A percentile compares a stretch with the other conserved stretches of the same genome.
phyloP scores from a whole-genome alignment of 495 filamentous ascomycete genomes.

The Thermothielavioides terrestris region DNA sequence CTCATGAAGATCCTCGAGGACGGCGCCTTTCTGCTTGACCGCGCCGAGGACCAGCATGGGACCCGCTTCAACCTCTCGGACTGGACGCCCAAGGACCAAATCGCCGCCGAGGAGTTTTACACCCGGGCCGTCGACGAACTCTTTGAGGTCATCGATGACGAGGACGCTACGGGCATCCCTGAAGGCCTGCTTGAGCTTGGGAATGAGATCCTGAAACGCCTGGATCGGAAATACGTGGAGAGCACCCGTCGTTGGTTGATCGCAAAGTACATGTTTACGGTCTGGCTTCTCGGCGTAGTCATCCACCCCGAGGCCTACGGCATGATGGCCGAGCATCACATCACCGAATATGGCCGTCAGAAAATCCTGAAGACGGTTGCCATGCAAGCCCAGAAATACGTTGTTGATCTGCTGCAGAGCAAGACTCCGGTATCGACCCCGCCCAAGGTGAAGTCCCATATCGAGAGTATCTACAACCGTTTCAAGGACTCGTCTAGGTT shows the following conservation, averaged over 20 bases:
- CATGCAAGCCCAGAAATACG: slow-evolving; percentile 64
- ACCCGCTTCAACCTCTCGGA: slow-evolving; percentile 57
- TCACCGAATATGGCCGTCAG: slow-evolving; percentile 80
- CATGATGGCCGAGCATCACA: slow-evolving; percentile 83
- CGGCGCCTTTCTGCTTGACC: slow-evolving; percentile 80
- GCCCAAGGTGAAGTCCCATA: slow-evolving; percentile 58
- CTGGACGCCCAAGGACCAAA: slow-evolving; percentile 57
- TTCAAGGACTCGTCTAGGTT: slow-evolving; percentile 47
- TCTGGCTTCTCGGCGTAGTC: slow-evolving; percentile 74
- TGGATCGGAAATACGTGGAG: slow-evolving; percentile 62
- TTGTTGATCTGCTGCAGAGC: slow-evolving; percentile 53
- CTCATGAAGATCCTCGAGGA: slow-evolving; percentile 89
- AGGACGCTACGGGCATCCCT: slow-evolving; percentile 73
- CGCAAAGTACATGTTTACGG: slow-evolving; percentile 84
- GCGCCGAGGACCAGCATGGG: slow-evolving; percentile 58
- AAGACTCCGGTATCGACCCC: slow-evolving; percentile 53
- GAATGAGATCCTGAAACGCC: slow-evolving; percentile 67
- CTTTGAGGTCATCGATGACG: slow-evolving; percentile 78
- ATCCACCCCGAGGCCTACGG: slow-evolving; percentile 85
- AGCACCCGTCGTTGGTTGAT: slow-evolving; percentile 71
- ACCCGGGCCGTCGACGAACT: slow-evolving; percentile 68
- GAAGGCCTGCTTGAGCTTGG: slow-evolving; percentile 73
- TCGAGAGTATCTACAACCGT: slow-evolving; percentile 65
- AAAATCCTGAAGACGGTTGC: slow-evolving; percentile 81
- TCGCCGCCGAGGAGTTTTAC: slow-evolving; percentile 85